These are phyloP conservation scores for Rubia yunnanensis DNA, from an alignment of 257 asterid species.

Conservation along the genomic window DNA sequence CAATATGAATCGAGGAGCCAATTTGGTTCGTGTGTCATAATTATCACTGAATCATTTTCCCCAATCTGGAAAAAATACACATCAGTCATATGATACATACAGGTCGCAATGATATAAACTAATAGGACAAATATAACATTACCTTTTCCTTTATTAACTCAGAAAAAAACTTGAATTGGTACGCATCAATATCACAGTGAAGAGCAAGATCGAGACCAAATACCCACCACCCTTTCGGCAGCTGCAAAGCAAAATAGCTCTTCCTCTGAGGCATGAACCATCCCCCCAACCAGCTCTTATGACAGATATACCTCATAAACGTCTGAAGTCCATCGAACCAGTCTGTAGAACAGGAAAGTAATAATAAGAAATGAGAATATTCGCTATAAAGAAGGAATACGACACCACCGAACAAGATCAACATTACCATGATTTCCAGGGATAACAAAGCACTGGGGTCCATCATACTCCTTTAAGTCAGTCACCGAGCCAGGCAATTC, in stretches of 20 bases:
- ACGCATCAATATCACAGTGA: constrained; percentile 84
- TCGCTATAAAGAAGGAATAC: background rate
- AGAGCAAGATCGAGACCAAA: constrained; percentile 98
- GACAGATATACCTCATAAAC: constrained; percentile 94
- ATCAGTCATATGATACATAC: background rate
- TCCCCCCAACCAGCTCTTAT: constrained; percentile 98
- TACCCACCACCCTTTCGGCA: constrained; percentile 98
- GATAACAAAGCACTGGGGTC: constrained; percentile 91
- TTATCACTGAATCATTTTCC: constrained; percentile 73
- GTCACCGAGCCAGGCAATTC: constrained; percentile 69
- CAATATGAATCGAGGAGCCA: constrained; percentile 99
- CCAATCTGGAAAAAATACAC: constrained; percentile 47
- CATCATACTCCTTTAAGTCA: constrained; percentile 62
- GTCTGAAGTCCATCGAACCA: constrained; percentile 99
- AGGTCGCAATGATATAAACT: background rate
- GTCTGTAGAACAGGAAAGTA: constrained; percentile 40
- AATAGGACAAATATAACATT: constrained; percentile 11
- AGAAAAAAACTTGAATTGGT: constrained; percentile 89
- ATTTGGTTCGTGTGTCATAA: constrained; percentile 94
- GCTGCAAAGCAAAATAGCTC: constrained; percentile 95
- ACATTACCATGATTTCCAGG: constrained; percentile 97
- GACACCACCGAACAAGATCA: constrained; percentile 7
- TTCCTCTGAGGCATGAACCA: constrained; percentile 99
- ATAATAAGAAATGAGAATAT: constrained; percentile 6
- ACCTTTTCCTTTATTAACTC: constrained; percentile 88